A percentile compares a stretch with the other conserved stretches of the same genome.
phyloP scores from a whole-genome alignment of 352 stramenopile species.

The Aphanomyces invadans region DNA sequence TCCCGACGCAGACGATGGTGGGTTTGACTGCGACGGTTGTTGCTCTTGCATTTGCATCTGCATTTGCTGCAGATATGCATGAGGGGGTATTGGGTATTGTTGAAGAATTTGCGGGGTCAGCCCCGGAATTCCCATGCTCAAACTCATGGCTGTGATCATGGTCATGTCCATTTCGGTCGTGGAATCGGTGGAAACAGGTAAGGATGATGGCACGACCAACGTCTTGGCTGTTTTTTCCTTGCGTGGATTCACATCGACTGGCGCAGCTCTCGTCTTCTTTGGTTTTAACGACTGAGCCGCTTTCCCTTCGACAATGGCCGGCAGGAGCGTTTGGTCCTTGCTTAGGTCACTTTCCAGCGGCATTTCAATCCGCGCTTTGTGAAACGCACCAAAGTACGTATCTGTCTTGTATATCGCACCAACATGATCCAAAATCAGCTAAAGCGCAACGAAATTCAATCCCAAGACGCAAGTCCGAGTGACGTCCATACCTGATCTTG shows the following conservation, averaged over 20 bases:
- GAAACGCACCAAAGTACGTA: slow-evolving; percentile 48
- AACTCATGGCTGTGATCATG: slow-evolving; percentile 15
- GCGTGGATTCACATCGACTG: slow-evolving; percentile 21
- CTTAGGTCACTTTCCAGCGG: slow-evolving; percentile 54
- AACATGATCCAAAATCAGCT: slow-evolving; percentile 46
- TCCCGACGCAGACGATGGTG: background rate
- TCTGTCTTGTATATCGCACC: slow-evolving; percentile 65
- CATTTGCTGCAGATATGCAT: slow-evolving; percentile 4
- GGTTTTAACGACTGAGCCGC: slow-evolving; percentile 7
- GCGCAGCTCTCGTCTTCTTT: slow-evolving; percentile 45
- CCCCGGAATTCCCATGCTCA: slow-evolving; percentile 10
- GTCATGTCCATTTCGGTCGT: background rate
- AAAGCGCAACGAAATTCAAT: background rate
- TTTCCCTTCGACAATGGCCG: slow-evolving; percentile 42
- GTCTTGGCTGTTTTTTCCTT: slow-evolving; percentile 6
- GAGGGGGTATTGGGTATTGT: background rate
- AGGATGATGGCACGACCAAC: background rate
- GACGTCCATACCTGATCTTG: slow-evolving; percentile 31
- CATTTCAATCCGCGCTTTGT: slow-evolving; percentile 69
- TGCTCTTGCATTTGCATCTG: slow-evolving; percentile 10
- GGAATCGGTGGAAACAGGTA: background rate
- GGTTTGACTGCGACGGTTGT: background rate
- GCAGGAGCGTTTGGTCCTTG: slow-evolving; percentile 59
- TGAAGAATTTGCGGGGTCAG: slow-evolving; percentile 1
- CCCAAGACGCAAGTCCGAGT: background rate